phyloP scores from a whole-genome alignment of 441 rosid genomes.

The Arabidopsis hybrid region DNA sequence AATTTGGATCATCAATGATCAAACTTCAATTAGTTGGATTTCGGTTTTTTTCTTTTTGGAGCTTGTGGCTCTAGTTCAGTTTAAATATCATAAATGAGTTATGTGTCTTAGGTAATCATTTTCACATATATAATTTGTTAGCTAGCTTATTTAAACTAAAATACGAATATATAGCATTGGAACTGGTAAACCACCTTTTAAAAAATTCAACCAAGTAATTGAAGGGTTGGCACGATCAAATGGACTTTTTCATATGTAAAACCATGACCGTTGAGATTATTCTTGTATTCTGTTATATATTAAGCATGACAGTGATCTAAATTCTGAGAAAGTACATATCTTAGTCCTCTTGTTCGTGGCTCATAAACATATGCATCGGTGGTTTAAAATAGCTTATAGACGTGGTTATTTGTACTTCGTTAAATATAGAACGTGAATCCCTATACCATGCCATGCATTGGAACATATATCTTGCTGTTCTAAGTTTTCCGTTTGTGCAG shows the following conservation, averaged over 20 bases:
- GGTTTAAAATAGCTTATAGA: not conserved
- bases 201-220: constrained; percentile 34
- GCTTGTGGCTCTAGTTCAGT: too few relatives aligned
- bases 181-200: constrained; percentile 32
- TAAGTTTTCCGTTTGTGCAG: not conserved
- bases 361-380: constrained; percentile 1
- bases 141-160: constrained; percentile 15
- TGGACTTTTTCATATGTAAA: constrained; percentile 6
- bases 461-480: not conserved
- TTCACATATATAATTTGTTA: constrained; percentile 3
- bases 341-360: not conserved
- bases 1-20: too few relatives aligned
- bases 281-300: not conserved
- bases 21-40: too few relatives aligned
- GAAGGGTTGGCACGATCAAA: constrained; percentile 26
- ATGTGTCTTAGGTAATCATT: not conserved
- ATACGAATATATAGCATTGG: not conserved
- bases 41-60: too few relatives aligned
- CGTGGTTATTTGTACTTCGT: not conserved
- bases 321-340: not conserved
- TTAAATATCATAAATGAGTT: not conserved
- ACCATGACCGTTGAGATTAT: not conserved
- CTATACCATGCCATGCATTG: not conserved
- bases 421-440: not conserved
- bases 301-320: not conserved